Conservation (phyloP, 495 filamentous ascomycete species). For the Penicillium verhagenii region DNA sequence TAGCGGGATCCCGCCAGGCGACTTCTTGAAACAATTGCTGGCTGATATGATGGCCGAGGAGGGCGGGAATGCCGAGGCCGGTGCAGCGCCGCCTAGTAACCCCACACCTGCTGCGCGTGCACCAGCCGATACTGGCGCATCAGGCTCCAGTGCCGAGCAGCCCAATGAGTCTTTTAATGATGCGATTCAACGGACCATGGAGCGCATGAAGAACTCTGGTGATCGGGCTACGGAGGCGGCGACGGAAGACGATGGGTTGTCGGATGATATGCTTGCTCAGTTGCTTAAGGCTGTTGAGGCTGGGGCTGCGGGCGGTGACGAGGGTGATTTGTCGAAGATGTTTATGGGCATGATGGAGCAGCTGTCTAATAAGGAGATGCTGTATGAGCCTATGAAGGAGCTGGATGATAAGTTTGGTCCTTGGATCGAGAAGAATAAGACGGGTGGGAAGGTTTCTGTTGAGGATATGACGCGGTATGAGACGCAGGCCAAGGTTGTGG, state of each 20-base stretch:
- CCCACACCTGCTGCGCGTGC: constrained; percentile 11
- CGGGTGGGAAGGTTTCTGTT: constrained; percentile 52
- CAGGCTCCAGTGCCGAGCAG: constrained; percentile 18
- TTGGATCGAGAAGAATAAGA: constrained; percentile 80
- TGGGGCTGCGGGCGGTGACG: constrained; percentile 60
- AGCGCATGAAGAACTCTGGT: constrained; percentile 86
- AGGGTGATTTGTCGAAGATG: constrained; percentile 91
- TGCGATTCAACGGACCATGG: constrained; percentile 86
- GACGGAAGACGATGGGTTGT: constrained; percentile 54
- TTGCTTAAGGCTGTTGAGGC: constrained; percentile 76
- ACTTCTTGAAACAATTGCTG: constrained; percentile 78
- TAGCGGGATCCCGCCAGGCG: constrained; percentile 66
- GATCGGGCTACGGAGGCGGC: constrained; percentile 80
- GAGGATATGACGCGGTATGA: constrained; percentile 79
- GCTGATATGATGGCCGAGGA: constrained; percentile 82
- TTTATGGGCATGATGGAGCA: constrained; percentile 98
- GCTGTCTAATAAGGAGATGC: constrained; percentile 93
- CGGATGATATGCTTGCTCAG: constrained; percentile 79
- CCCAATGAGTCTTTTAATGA: constrained; percentile 73
- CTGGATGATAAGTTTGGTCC: constrained; percentile 83
- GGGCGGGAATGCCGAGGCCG: constrained; percentile 37
- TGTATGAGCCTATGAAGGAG: constrained; percentile 99
- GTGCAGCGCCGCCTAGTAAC: not conserved
- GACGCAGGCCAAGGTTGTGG: constrained; percentile 77
- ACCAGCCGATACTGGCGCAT: constrained; percentile 19